phyloP scores from a whole-genome alignment of 495 filamentous ascomycete species.

The Talaromyces nanjingensis region DNA sequence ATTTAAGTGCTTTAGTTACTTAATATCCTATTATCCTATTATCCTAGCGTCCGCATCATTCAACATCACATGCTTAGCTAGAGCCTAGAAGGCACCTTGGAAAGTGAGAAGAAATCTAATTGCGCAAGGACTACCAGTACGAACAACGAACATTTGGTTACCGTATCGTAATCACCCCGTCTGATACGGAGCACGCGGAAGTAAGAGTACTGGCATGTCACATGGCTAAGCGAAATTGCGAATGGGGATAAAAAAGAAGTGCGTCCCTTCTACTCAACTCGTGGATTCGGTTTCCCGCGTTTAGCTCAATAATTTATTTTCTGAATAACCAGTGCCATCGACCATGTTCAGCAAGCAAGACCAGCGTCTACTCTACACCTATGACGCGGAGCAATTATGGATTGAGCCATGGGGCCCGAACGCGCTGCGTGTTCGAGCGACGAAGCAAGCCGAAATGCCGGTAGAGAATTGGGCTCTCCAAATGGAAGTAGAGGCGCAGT shows the following conservation, averaged over 20 bases:
- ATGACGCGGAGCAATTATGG: slow-evolving; percentile 25
- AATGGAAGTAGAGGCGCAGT: not conserved
- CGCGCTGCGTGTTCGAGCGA: slow-evolving; percentile 47
- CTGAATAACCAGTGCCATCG: too few species aligned
- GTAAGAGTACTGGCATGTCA: not conserved
- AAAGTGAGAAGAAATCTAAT: too few species aligned
- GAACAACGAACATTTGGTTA: not conserved
- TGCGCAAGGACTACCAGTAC: not conserved
- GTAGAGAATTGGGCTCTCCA: slow-evolving; percentile 47
- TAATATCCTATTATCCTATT: not conserved
- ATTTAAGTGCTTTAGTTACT: not conserved
- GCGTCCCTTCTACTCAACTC: too few species aligned
- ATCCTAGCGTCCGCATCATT: not conserved
- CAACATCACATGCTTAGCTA: not conserved
- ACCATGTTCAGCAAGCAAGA: not conserved
- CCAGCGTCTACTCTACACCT: not conserved
- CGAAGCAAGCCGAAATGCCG: slow-evolving; percentile 39
- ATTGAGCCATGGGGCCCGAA: slow-evolving; percentile 49
- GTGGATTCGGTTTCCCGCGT: too few species aligned
- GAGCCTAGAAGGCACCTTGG: too few species aligned
- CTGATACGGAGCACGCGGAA: not conserved
- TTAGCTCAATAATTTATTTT: too few species aligned
- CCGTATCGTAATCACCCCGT: not conserved
- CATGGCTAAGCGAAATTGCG: too few species aligned
- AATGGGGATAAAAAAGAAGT: too few species aligned